phyloP scores from a whole-genome alignment of 805 yeast species.

The Yarrowia divulgata region DNA sequence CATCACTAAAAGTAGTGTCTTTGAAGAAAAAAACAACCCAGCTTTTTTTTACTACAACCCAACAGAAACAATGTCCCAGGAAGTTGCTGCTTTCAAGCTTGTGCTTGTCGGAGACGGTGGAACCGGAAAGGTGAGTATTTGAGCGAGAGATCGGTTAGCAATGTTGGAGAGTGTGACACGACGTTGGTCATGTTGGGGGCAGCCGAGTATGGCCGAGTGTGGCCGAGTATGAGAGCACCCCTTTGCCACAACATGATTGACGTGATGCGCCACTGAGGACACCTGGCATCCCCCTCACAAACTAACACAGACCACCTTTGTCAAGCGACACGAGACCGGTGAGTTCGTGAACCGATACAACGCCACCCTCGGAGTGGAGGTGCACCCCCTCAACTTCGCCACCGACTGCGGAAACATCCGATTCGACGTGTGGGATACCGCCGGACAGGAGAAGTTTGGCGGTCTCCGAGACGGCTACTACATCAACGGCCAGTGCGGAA shows the following conservation, averaged over 20 bases:
- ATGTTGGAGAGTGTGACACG: background rate
- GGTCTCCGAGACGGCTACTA: conserved; percentile 99
- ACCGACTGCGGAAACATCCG: conserved; percentile 98
- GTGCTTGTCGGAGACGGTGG: conserved; percentile 99
- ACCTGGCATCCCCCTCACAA: too few relatives aligned
- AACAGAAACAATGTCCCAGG: conserved; percentile 49
- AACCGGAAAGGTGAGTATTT: conserved; percentile 84
- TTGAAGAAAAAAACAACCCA: conserved; percentile 1
- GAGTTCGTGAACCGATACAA: conserved; percentile 98
- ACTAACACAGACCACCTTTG: conserved; percentile 81
- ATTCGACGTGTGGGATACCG: conserved; percentile 99
- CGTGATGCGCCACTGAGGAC: too few relatives aligned
- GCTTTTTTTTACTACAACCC: conserved; percentile 8
- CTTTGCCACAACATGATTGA: too few relatives aligned
- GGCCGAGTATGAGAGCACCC: too few relatives aligned
- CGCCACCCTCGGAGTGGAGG: conserved; percentile 99
- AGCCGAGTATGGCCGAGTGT: background rate
- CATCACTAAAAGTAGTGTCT: conserved; percentile 30
- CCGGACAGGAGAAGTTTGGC: conserved; percentile 99
- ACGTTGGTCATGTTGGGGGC: too few relatives aligned
- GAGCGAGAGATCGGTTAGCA: background rate
- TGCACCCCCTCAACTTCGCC: conserved; percentile 96
- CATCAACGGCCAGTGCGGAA: conserved; percentile 99
- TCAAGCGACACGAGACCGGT: conserved; percentile 98
- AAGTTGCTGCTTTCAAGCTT: conserved; percentile 94